phyloP scores from a whole-genome alignment of 106 monocot genomes.

The Amphibolis antarctica region DNA sequence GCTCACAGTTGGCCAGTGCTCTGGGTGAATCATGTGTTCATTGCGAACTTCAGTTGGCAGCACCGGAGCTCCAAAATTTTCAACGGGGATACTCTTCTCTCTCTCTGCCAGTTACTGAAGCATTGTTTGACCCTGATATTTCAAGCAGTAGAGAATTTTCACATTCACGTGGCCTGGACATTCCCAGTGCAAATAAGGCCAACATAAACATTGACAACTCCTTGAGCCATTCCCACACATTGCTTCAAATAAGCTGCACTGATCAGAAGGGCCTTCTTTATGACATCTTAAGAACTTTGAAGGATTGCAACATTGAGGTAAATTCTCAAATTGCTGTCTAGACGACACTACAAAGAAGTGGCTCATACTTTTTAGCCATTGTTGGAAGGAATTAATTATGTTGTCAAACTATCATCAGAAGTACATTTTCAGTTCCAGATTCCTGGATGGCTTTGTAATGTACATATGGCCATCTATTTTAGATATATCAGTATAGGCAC shows the following conservation, averaged over 20 bases:
- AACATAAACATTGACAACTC: conserved; percentile 66
- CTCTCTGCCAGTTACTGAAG: conserved; percentile 31
- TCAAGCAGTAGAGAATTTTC: conserved; percentile 25
- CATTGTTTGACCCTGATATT: conserved; percentile 50
- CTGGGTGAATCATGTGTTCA: conserved; percentile 54
- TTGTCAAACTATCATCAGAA: too few species aligned
- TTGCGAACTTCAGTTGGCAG: conserved; percentile 52
- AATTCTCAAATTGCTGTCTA: background rate
- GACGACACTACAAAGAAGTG: too few species aligned
- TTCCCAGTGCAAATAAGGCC: conserved; percentile 36
- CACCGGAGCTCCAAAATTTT: conserved; percentile 27
- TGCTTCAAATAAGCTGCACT: conserved; percentile 73
- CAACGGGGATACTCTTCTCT: conserved; percentile 76
- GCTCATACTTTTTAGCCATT: too few species aligned
- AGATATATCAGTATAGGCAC: too few species aligned
- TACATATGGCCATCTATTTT: too few species aligned
- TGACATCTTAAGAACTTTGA: conserved; percentile 83
- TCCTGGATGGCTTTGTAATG: too few species aligned
- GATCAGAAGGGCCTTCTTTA: conserved; percentile 89
- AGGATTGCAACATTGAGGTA: conserved; percentile 86
- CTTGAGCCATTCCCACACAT: conserved; percentile 62
- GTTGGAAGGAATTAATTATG: too few species aligned
- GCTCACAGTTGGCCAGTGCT: conserved; percentile 31
- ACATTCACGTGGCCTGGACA: conserved; percentile 25
- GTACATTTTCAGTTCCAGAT: too few species aligned